Base-by-base conservation (phyloP, 2,329 filamentous ascomycete species). In the Colletotrichum siamense region DNA sequence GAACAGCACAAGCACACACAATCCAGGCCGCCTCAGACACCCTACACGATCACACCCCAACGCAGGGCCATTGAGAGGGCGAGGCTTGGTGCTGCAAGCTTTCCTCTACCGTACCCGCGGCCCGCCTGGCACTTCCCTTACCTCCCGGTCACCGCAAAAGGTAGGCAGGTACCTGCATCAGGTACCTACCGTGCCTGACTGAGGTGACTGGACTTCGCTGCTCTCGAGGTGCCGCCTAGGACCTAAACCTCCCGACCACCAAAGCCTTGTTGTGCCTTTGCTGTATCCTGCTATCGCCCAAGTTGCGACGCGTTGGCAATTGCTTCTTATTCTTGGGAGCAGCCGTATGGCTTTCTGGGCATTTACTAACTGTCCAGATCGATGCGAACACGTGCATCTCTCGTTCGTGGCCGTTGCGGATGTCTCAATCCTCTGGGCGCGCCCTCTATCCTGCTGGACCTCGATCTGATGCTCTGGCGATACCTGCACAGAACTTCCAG, bases 401-500 rank as follows among this genome's bases (percentile, higher is more conserved):
- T 66, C 57, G 28, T 63, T 75, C 44, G 71, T 71, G 65, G 75
- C 32, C 24, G 66, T 62, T 71, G 66, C 55, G 28, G 61, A 18
- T 26, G n/a, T 9, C 28, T n/a, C 8, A 16, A 30, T 26, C 30
- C 28, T 16, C 12, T 28, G n/a, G 44, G 16, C 24, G 44, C 71
- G 49, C 18, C n/a, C 12, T 34, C 26, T n/a, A 15, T n/a, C 24
- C 36, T 36, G 71, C 55, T 67, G 66, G 22, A 71, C 67, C 39
- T 73, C 24, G 26, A 39, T 44, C 8, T 68, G 65, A 63, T 77
- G 76, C 76, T 77, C 69, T 66, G 73, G 65, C 61, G 55, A 73
- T 77, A 77, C 76, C 32, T 62, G n/a, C 62, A 44, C 62, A 63
- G 55, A 36, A 77, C 76, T 59, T 71, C 76, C 78, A 81, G 81